Conservation (phyloP, 768 basidiomycete species). For the Daedalea quercina region DNA sequence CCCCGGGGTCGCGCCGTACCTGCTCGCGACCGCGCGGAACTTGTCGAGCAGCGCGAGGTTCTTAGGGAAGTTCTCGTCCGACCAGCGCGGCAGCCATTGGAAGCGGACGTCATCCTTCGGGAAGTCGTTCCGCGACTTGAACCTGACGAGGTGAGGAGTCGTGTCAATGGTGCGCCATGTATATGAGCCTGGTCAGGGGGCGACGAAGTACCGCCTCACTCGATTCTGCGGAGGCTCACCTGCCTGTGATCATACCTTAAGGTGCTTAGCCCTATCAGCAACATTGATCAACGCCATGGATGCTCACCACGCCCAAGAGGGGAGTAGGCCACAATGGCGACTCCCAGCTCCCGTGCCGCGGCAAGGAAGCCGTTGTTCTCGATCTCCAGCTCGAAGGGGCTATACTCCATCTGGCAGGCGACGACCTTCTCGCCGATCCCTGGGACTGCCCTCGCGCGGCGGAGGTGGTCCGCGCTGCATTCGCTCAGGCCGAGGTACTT, state of each 20-base stretch:
- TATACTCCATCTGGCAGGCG: conserved; percentile 32
- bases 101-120: conserved; percentile 22
- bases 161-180: not conserved
- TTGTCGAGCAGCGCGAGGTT: conserved; percentile 31
- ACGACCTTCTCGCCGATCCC: conserved; percentile 24
- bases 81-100: conserved; percentile 18
- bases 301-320: conserved; percentile 24
- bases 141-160: not conserved
- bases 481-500: conserved; percentile 31
- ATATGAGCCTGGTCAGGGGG: too few relatives aligned
- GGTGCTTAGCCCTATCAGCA: conserved; percentile 20
- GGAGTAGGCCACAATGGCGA: conserved; percentile 35
- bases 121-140: conserved; percentile 22
- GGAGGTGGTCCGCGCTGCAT: conserved; percentile 25
- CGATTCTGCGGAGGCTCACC: too few relatives aligned
- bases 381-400: conserved; percentile 28
- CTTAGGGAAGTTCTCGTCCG: conserved; percentile 37
- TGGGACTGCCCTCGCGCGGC: conserved; percentile 29
- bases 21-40: conserved; percentile 26
- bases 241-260: conserved; percentile 40
- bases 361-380: conserved; percentile 26
- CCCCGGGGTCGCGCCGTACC: conserved; percentile 24
- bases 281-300: conserved; percentile 19
- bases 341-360: conserved; percentile 33
- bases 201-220: too few relatives aligned